Evolutionary conservation across 306 rosid species (phyloP).

Genomic region (Cotoneaster glaucophyllus): DNA sequence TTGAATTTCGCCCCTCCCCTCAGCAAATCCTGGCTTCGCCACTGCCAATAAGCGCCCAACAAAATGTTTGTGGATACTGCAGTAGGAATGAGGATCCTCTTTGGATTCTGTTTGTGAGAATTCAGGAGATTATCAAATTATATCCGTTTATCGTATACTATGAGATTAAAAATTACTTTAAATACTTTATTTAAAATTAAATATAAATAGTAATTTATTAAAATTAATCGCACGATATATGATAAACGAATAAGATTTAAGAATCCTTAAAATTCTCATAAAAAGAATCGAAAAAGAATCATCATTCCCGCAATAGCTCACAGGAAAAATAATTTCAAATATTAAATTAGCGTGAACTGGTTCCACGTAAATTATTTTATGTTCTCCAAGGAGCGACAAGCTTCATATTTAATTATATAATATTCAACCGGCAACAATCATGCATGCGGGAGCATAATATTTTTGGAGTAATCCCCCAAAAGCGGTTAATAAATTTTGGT

Average conservation of each 20-base stretch:
- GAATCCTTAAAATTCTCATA: rapidly evolving
- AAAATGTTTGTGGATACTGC: background rate
- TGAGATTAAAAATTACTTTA: rapidly evolving
- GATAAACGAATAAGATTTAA: rapidly evolving
- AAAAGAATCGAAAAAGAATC: no score
- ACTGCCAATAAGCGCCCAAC: no score
- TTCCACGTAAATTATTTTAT: no score
- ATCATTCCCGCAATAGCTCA: no score
- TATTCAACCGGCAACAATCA: background rate
- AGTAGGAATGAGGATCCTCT: no score
- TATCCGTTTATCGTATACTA: rapidly evolving
- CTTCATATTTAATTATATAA: no score
- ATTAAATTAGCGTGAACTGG: no score
- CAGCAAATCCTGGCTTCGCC: no score
- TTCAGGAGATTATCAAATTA: rapidly evolving
- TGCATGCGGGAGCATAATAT: slow-evolving; percentile 3
- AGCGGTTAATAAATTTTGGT: background rate
- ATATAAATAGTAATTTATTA: rapidly evolving
- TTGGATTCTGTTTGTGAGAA: rapidly evolving
- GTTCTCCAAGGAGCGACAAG: no score
- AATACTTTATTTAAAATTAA: no score
- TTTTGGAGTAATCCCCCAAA: background rate
- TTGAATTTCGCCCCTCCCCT: no score
- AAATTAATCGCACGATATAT: rapidly evolving
- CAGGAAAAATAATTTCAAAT: no score